A percentile compares a stretch with the other conserved stretches of the same genome.
Conservation (phyloP, 2,329 filamentous ascomycete genomes). For the Lachnellula suecica region DNA sequence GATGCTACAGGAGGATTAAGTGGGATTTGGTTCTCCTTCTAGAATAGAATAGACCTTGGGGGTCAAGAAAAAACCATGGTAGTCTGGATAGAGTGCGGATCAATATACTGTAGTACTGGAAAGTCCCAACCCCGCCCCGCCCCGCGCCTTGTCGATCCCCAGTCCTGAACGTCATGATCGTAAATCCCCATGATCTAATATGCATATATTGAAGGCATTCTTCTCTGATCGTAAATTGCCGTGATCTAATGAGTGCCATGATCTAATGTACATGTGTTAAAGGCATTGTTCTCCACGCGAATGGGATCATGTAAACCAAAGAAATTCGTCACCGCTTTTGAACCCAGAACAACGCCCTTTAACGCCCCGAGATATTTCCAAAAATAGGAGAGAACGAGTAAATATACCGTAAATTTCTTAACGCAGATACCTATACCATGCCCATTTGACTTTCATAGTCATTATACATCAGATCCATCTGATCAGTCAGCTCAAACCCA, state of each 20-base stretch:
- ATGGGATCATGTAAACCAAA: conserved; percentile 1
- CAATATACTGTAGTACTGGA: too few relatives aligned
- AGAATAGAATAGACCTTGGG: too few relatives aligned
- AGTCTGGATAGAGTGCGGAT: too few relatives aligned
- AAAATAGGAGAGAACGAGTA: background rate
- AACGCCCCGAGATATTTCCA: background rate
- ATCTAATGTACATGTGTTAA: background rate
- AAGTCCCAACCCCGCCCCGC: too few relatives aligned
- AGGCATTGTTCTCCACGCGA: background rate
- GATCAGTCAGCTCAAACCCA: conserved; percentile 13
- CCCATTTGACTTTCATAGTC: conserved; percentile 16
- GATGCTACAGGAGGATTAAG: too few relatives aligned
- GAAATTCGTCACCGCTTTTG: background rate
- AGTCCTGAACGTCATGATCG: too few relatives aligned
- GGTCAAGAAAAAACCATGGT: too few relatives aligned
- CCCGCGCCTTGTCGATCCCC: too few relatives aligned
- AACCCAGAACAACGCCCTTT: background rate
- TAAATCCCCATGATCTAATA: background rate
- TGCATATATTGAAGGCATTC: background rate
- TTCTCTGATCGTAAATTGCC: background rate
- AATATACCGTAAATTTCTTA: background rate
- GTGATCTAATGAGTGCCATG: background rate
- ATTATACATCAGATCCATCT: conserved; percentile 17
- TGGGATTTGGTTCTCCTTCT: too few relatives aligned
- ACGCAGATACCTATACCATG: conserved; percentile 1